phyloP scores from a whole-genome alignment of 2,329 filamentous ascomycete genomes.

The Dactylellina parvicollis region DNA sequence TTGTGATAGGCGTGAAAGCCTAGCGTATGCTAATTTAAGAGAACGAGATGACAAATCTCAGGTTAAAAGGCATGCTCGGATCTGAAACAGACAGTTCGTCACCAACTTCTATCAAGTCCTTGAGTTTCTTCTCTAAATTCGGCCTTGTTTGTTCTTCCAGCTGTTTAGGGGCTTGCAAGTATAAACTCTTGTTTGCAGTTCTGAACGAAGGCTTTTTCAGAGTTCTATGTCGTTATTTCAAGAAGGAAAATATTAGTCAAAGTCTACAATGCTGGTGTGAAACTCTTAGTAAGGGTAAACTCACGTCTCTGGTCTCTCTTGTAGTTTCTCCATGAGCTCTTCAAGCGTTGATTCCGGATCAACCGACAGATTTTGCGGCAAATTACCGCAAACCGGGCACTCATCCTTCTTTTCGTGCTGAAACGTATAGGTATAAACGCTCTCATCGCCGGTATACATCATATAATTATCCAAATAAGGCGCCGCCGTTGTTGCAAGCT shows the following conservation, averaged over 20 bases:
- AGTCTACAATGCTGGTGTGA: neutral
- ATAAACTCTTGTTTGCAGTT: constrained; percentile 82
- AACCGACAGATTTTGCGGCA: constrained; percentile 78
- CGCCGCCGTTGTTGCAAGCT: constrained; percentile 84
- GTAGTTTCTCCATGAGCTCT: constrained; percentile 85
- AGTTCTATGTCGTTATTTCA: constrained; percentile 14
- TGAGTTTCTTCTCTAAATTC: constrained; percentile 81
- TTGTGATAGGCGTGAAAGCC: neutral
- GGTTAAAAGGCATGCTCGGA: constrained; percentile 57
- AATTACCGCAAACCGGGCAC: constrained; percentile 90
- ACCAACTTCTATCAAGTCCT: constrained; percentile 79
- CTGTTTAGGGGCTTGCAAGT: constrained; percentile 84
- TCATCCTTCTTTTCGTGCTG: constrained; percentile 92
- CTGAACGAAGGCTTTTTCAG: constrained; percentile 91
- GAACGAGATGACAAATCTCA: constrained; percentile 57
- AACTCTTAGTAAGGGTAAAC: constrained; percentile 56
- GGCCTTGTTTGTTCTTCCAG: constrained; percentile 84
- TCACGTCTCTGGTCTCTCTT: constrained; percentile 79
- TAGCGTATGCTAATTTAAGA: neutral
- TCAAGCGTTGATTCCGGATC: constrained; percentile 77
- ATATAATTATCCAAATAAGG: constrained; percentile 93
- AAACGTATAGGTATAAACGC: constrained; percentile 97
- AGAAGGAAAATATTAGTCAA: neutral
- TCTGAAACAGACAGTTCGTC: constrained; percentile 81
- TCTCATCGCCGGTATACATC: constrained; percentile 98